Conservation (phyloP, 805 yeast genomes). For the Pichia kluyveri region DNA sequence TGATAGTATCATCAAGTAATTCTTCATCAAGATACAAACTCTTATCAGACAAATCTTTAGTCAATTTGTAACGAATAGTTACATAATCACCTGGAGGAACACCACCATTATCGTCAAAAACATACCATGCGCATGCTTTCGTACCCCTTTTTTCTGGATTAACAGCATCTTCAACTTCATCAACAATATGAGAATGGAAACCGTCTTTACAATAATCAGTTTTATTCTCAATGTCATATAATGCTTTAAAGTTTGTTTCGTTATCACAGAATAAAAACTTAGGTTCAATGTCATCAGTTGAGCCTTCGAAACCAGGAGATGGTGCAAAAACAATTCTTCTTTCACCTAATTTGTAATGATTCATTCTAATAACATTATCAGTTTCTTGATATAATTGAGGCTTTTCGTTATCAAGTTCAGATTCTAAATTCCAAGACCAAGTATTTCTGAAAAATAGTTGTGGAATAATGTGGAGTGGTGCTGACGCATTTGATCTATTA, state of each 20-base stretch:
- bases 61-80: constrained; percentile 68
- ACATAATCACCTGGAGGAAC: constrained; percentile 85
- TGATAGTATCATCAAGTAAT: constrained; percentile 59
- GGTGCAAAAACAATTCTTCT: constrained; percentile 68
- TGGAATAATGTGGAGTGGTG: constrained; percentile 84
- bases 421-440: constrained; percentile 82
- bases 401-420: constrained; percentile 37
- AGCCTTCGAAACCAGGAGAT: constrained; percentile 63
- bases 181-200: constrained; percentile 75
- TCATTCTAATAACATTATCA: constrained; percentile 44
- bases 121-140: constrained; percentile 76
- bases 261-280: constrained; percentile 77
- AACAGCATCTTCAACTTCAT: constrained; percentile 46
- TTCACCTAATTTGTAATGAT: constrained; percentile 62
- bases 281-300: constrained; percentile 64
- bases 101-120: constrained; percentile 66
- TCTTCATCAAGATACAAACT: constrained; percentile 53
- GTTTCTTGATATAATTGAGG: constrained; percentile 39
- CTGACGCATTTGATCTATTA: constrained; percentile 72
- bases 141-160: constrained; percentile 73
- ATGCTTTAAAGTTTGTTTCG: constrained; percentile 65
- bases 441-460: constrained; percentile 80
- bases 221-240: constrained; percentile 58
- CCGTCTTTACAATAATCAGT: constrained; percentile 72
- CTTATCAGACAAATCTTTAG: constrained; percentile 23